These are phyloP conservation scores for Aquanectria penicillioides DNA, from an alignment of 2,329 filamentous ascomycete genomes.

Conservation along the genomic window DNA sequence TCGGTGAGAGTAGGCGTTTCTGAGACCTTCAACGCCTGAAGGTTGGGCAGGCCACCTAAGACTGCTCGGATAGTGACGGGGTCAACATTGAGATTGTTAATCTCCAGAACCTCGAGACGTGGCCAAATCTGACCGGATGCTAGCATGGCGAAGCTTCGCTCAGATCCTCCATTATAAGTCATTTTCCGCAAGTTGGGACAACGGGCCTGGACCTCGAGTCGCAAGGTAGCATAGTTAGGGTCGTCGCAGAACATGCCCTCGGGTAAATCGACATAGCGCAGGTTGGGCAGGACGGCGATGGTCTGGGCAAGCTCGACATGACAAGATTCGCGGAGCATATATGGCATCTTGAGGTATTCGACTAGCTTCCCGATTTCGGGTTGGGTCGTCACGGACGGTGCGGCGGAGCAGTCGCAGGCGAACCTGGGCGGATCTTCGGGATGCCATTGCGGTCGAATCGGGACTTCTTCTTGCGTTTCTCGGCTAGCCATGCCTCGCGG, in stretches of 20 bases:
- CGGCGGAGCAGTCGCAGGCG: slow-evolving; percentile 83
- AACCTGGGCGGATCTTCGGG: slow-evolving; percentile 78
- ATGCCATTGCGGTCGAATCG: slow-evolving; percentile 81
- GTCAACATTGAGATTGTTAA: slow-evolving; percentile 75
- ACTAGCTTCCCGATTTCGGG: slow-evolving; percentile 75
- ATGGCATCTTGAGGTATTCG: slow-evolving; percentile 86
- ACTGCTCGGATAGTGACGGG: slow-evolving; percentile 76
- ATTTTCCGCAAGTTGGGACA: slow-evolving; percentile 90
- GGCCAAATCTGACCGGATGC: slow-evolving; percentile 73
- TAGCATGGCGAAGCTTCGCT: slow-evolving; percentile 79
- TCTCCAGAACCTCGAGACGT: slow-evolving; percentile 77
- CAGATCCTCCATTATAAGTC: slow-evolving; percentile 82
- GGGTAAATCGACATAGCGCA: slow-evolving; percentile 90
- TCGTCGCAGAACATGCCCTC: slow-evolving; percentile 90
- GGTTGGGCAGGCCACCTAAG: slow-evolving; percentile 70
- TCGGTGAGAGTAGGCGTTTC: slow-evolving; percentile 78
- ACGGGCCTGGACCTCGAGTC: slow-evolving; percentile 84
- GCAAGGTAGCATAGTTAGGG: slow-evolving; percentile 75
- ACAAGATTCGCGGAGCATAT: slow-evolving; percentile 91
- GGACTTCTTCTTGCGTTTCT: slow-evolving; percentile 78
- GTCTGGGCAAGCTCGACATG: slow-evolving; percentile 87
- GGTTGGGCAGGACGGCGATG: slow-evolving; percentile 83
- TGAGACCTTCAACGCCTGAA: slow-evolving; percentile 80
- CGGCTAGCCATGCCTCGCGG: slow-evolving; percentile 82
- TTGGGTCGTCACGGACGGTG: slow-evolving; percentile 81